Percentiles rank a stretch among this genome's conserved stretches.
Evolutionary conservation across 2,329 filamentous ascomycete genomes (phyloP).

Genomic region (Setomelanomma holmii): DNA sequence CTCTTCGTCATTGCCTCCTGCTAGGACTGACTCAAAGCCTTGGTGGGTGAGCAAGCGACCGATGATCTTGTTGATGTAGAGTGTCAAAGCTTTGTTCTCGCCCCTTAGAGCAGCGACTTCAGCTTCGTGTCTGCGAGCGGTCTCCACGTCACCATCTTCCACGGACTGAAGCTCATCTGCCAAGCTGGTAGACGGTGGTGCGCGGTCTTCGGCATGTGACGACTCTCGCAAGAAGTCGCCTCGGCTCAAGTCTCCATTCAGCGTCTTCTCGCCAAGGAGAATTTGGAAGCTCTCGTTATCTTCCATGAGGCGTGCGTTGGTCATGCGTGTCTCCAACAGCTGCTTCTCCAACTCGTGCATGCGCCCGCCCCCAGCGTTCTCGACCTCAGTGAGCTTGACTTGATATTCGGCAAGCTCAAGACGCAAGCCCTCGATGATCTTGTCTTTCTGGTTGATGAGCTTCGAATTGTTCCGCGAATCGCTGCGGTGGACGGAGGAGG

Average conservation of each 20-base stretch:
- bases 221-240: constrained; percentile 74
- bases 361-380: constrained; percentile 88
- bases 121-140: constrained; percentile 71
- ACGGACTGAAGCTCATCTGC: constrained; percentile 86
- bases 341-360: constrained; percentile 89
- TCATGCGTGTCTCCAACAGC: constrained; percentile 91
- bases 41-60: constrained; percentile 92
- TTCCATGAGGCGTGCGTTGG: constrained; percentile 94
- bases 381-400: constrained; percentile 92
- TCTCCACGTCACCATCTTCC: constrained; percentile 58
- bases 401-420: constrained; percentile 93
- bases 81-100: constrained; percentile 93
- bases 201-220: constrained; percentile 41
- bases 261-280: constrained; percentile 89
- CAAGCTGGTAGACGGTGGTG: constrained; percentile 45
- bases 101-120: constrained; percentile 84
- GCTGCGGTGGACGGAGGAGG: constrained; percentile 82
- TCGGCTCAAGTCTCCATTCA: constrained; percentile 90
- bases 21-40: constrained; percentile 89
- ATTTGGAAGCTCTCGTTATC: constrained; percentile 99
- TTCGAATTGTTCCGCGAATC: constrained; percentile 90
- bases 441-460: constrained; percentile 92
- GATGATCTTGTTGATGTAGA: constrained; percentile 99
- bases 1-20: constrained; percentile 69
- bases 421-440: constrained; percentile 89